Evolutionary conservation across 805 yeast species (phyloP), one percentile per base, ranked within the genome.

Genomic region (Blastobotrys chiropterorum): DNA sequence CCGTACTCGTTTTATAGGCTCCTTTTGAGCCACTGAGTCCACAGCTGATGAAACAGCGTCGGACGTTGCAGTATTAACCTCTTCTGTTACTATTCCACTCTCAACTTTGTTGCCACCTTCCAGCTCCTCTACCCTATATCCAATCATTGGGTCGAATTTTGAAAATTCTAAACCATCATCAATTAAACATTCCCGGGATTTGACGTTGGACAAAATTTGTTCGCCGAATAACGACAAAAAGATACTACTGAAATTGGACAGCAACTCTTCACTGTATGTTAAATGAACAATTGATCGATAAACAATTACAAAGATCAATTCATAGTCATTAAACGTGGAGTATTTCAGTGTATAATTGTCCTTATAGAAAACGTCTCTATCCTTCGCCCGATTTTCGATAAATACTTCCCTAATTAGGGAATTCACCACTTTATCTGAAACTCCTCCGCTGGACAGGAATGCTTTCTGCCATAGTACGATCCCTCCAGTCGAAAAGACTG

Each of bases 401-500:
- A 80, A 70, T 20, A 73, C 73, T 39, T 73, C 73, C n/a, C 75
- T 67, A 44, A 82, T 72, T 41, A 82, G 70, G 6, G 75, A 63
- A 58, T 79, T 80, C 48, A 78, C 63, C 1, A 77, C 67, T 1
- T 67, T 45, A 14, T 67, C 68, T 0, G 80, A 66, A 15, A 76
- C 69, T 55, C 66, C 69, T 59, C 38, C 16, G 16, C 20, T 20
- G 16, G 49, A 15, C 13, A 59, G 71, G 2, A 72, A 67, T 30
- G 74, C 70, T 52, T 74, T 65, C 59, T 73, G 72, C 74, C 76
- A 80, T 14, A 75, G 67, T 20, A 81, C 81, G 8, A 73, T 62
- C 1, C 86, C 86, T 7, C 79, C 74, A 0, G 74, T 72, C 2
- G 76, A 69, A 62, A 80, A 79, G 0, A 81, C 70, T 7, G 73